Conservation (phyloP, 768 basidiomycete species). For the Trametes cinnabarina region DNA sequence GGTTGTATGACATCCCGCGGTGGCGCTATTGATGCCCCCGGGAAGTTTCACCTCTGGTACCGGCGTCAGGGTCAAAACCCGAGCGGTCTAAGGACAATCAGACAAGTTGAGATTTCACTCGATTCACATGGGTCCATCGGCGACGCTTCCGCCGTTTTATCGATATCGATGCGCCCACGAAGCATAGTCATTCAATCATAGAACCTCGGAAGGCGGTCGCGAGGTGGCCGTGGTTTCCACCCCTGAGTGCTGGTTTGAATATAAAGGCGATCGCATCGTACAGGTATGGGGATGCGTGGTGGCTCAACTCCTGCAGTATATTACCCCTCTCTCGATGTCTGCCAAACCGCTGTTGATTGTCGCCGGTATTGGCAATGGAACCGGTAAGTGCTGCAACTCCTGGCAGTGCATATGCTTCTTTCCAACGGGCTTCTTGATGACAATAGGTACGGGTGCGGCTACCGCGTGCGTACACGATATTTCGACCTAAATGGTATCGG, state of each 20-base stretch:
- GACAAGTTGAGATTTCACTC: not conserved
- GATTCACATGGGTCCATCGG: not conserved
- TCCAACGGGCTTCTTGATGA: too few species aligned
- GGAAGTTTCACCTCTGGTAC: too few species aligned
- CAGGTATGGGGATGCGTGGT: not conserved
- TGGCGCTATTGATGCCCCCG: too few species aligned
- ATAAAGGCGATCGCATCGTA: not conserved
- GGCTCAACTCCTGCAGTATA: too few species aligned
- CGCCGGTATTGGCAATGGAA: conserved; percentile 40
- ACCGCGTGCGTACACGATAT: conserved; percentile 32
- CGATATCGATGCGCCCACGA: conserved; percentile 1
- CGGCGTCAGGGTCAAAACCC: too few species aligned
- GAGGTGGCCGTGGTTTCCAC: not conserved
- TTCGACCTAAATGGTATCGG: too few species aligned
- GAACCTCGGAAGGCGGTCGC: too few species aligned
- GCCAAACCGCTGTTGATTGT: conserved; percentile 36
- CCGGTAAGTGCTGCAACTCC: conserved; percentile 26
- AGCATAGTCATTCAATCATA: not conserved
- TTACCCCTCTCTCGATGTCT: conserved; percentile 21
- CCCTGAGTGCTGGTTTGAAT: not conserved
- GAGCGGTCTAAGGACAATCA: too few species aligned
- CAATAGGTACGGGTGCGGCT: conserved; percentile 37
- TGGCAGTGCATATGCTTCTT: not conserved
- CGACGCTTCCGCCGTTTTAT: not conserved
- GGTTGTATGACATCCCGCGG: too few species aligned